Conservation (phyloP, 495 filamentous ascomycete species). For the Hamigera avellanea region DNA sequence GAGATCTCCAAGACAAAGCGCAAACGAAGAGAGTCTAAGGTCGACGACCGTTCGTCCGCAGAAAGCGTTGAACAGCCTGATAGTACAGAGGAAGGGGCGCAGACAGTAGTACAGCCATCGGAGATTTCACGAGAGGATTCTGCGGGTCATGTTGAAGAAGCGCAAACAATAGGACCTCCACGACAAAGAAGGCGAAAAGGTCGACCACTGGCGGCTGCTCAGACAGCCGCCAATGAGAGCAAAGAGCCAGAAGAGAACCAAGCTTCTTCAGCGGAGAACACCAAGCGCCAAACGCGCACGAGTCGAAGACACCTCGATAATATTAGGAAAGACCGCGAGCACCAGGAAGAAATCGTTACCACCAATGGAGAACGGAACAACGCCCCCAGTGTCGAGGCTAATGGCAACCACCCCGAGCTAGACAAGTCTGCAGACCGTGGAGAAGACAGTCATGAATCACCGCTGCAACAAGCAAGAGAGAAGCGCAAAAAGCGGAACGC, state of each 20-base stretch:
- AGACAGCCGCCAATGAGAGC: not conserved
- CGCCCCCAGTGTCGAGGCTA: too few relatives aligned
- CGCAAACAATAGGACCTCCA: not conserved
- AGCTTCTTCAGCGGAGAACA: not conserved
- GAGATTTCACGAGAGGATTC: constrained; percentile 5
- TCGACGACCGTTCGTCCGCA: too few relatives aligned
- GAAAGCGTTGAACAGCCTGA: too few relatives aligned
- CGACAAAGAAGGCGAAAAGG: constrained; percentile 8
- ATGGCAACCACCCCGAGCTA: too few relatives aligned
- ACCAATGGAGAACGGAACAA: not conserved
- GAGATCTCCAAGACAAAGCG: not conserved
- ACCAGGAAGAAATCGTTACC: not conserved
- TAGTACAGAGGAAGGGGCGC: too few relatives aligned
- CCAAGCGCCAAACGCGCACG: not conserved
- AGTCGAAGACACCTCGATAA: not conserved
- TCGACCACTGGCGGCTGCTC: constrained; percentile 5
- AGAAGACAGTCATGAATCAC: not conserved
- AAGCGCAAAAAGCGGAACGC: not conserved
- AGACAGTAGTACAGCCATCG: not conserved
- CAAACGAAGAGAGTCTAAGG: not conserved
- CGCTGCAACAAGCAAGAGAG: not conserved
- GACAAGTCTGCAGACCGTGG: too few relatives aligned
- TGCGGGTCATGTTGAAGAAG: not conserved
- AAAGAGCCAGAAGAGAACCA: not conserved
- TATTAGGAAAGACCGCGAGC: not conserved